Percentiles rank a stretch among this genome's conserved stretches.
Conservation (phyloP, 768 basidiomycete species). For the Amanita muscaria region DNA sequence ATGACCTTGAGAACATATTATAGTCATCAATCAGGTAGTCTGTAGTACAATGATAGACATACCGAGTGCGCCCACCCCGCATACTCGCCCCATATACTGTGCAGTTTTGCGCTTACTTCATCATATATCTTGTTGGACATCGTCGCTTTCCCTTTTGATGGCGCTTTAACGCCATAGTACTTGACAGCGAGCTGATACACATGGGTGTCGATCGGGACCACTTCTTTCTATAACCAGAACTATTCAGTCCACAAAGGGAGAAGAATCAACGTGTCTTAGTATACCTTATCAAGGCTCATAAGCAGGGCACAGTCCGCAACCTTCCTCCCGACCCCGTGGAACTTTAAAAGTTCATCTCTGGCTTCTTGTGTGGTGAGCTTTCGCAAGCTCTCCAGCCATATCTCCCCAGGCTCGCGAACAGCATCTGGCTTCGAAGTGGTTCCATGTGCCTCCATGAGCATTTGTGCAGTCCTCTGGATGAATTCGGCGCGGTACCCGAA, state of each 20-base stretch:
- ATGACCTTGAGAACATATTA: constrained; percentile 44
- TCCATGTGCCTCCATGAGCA: constrained; percentile 55
- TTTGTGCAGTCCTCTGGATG: constrained; percentile 74
- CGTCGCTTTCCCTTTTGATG: constrained; percentile 34
- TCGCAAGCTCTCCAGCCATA: constrained; percentile 53
- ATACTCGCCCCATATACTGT: constrained; percentile 67
- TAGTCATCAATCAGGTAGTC: background rate
- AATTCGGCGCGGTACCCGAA: constrained; percentile 95
- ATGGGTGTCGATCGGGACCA: constrained; percentile 95
- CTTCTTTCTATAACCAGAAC: constrained; percentile 46
- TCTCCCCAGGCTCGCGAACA: constrained; percentile 41
- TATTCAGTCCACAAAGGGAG: background rate
- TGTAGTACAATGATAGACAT: constrained; percentile 12
- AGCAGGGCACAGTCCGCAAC: constrained; percentile 93
- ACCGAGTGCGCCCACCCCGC: constrained; percentile 92
- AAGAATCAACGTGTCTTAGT: background rate
- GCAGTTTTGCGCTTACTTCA: constrained; percentile 53
- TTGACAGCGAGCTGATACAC: constrained; percentile 84
- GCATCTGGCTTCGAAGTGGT: constrained; percentile 7
- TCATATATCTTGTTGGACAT: constrained; percentile 78
- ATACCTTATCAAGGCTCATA: constrained; percentile 88
- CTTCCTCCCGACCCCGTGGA: constrained; percentile 91
- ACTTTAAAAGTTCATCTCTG: constrained; percentile 65
- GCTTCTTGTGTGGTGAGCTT: constrained; percentile 44
- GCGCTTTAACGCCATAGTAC: constrained; percentile 58